Evolutionary conservation across 139 green algal species (phyloP), one percentile per base, ranked within the genome.

Genomic region (Klebsormidium nitens): DNA sequence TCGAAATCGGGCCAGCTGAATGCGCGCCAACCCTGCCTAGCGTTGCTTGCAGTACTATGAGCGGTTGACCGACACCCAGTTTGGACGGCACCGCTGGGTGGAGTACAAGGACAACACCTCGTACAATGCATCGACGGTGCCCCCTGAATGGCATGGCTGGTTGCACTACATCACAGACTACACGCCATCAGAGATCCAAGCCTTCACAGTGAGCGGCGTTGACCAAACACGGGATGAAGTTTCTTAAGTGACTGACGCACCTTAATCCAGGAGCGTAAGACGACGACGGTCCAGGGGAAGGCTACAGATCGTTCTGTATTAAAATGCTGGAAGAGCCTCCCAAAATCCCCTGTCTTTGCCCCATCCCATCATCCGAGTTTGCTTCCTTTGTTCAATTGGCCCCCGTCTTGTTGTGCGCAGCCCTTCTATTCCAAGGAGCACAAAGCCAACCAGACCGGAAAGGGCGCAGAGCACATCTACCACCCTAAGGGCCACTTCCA

Each of bases 81-180:
- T 49, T 64, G 83, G 76, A 26, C 71, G 86, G 46, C 83, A 91
- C 71, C 73, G 86, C 37, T 91, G 85, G 82, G 86, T 91, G 38
- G 86, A 90, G 19, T 91, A 84, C 56, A 78, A 72, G 1, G 79
- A 90, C 31, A 28, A 81, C 5, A 64, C 62, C 36, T 36, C 40
- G 28, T 79, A 79, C 17, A 68, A 79, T 59, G 71, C 71, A 14
- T 75, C 63, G 47, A 70, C 74, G 8, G 74, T 91, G 17, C 69
- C 78, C 36, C 68, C 86, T 37, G 86, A 91, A 62, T 91, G 86
- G 86, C 86, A 91, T 64, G 85, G 83, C 23, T 90, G 85, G 85
- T 66, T 90, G 60, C 81, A 90, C 72, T 64, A 77, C 66, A 84
- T 90, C 68, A 77, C 61, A 3, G 82, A 89, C 66, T 60, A 79